Base-by-base conservation (phyloP, 2,329 filamentous ascomycete species). In the Gliomastix tumulicola region DNA sequence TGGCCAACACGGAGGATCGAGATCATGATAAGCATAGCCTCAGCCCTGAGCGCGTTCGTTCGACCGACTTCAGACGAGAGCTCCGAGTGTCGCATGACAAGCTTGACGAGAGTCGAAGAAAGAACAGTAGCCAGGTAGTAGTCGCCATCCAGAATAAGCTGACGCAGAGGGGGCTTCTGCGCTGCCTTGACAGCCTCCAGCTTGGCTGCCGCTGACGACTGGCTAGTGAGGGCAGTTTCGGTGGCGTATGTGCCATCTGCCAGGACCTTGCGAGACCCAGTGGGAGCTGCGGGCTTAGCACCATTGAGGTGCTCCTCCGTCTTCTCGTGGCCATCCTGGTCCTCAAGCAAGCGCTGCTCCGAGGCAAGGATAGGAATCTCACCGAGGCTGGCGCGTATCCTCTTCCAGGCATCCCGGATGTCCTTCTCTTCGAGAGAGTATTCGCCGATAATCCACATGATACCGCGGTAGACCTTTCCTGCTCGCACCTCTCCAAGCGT, bases 21-120 rank as follows among this genome's bases (percentile, higher is more conserved):
- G 50, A 98, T 95, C 89, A 97, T 95, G 57, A 98, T 97, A 36
- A 98, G 75, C 92, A 98, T 98, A 31, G 92, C 92, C 62, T 98
- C 92, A 4, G 92, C 92, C 34, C 88, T 84, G 19, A 98, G 75
- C 21, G 90, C 89, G 51, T 98, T 98, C 21, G 90, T 97, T 27
- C 92, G 83, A 30, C 86, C 85, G 30, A 73, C 64, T 50, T 96
- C 90, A 18, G 83, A 69, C 2, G 90, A 96, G 41, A 97, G 89
- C 56, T 97, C 89, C 3, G 88, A 84, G 59, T 97, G 88, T 36
- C 92, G 85, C 88, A 98, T 95, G 35, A 98, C 92, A 37, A 98
- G 75, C 66, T 98, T 98, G 13, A 92, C 95, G 40, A 98, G 75
- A 2, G 90, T 96, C 7, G 89, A 92, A 2, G 90, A 90, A n/a